Base-by-base conservation (phyloP, 192 early-diverging fungal species). In the Mortierella alpina region DNA sequence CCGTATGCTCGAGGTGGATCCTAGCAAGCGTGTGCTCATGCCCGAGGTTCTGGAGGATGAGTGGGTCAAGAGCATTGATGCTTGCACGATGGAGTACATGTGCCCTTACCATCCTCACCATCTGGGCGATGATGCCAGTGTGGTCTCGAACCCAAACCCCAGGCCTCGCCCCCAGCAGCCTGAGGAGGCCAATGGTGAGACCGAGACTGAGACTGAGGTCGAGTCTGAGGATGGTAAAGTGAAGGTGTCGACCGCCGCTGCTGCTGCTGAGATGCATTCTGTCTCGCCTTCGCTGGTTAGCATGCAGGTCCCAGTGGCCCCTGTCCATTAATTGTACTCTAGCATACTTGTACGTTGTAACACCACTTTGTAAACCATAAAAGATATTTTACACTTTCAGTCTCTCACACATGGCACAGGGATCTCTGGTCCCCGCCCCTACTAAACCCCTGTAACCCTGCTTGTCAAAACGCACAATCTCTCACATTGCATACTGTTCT, bases 11-110 rank as follows among this genome's bases (percentile, higher is more conserved):
- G 87, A 93, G 47, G 86, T 89, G 6, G 86, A 92, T 50, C 75
- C 83, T 9, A 74, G 70, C 39, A 86, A 84, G 22, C 90, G 94
- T 9, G 71, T 79, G n/a, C 84, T 88, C 14, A 86, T 98, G 56
- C 83, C 86, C 18, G 88, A 91, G 40, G 86, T 95, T 22, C 70
- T 96, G 40, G 84, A 90, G 11, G 89, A 90, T 74, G 80, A 88
- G 20, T 98, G 96, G 96, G 91, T 92, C 68, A 88, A 88, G 68
- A 82, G 79, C n/a, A 83, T 94, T 31, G 84, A 87, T 9, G 72
- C 86, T 39, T 94, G 92, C 63, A 72, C 70, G 15, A 15, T 59
- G 51, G 70, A 76, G 1, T 66, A 73, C 49, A 69, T 72, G 65
- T 57, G 57, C 44, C 51, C 66, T 10, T 23, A 73, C 15, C 82